A percentile compares a stretch with the other conserved stretches of the same genome.
phyloP scores from a whole-genome alignment of 148 eudicot genomes.

The Camellia japonica region DNA sequence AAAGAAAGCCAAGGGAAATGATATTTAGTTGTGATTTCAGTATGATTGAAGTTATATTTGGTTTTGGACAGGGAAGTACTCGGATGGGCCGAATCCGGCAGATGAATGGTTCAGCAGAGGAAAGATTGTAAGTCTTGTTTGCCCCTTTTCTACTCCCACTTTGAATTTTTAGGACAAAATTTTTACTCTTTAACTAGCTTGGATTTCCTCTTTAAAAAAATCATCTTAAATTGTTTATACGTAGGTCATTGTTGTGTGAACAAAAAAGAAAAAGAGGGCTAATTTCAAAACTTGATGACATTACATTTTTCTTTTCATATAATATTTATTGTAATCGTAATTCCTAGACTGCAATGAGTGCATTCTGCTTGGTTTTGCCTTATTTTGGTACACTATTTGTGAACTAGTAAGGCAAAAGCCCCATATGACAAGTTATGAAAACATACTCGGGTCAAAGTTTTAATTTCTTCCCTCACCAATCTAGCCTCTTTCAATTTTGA shows the following conservation, averaged over 20 bases:
- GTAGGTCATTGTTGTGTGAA: neutral
- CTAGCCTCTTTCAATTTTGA: neutral
- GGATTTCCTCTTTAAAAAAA: neutral
- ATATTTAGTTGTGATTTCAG: neutral
- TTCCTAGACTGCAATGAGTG: neutral
- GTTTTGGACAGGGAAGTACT: slow-evolving; percentile 73
- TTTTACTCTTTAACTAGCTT: neutral
- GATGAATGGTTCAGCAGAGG: slow-evolving; percentile 95
- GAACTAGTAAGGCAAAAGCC: neutral
- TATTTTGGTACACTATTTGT: neutral
- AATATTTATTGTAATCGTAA: neutral
- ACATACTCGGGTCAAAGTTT: neutral
- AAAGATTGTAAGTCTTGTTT: slow-evolving; percentile 51
- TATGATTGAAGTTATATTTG: neutral
- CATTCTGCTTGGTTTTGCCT: neutral
- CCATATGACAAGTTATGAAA: neutral
- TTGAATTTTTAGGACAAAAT: neutral
- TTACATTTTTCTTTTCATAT: no score
- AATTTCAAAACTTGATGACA: no score
- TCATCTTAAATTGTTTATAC: no score
- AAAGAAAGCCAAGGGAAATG: neutral
- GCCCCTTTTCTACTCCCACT: neutral
- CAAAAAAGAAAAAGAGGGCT: no score
- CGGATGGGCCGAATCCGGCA: slow-evolving; percentile 80
- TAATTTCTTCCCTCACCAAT: neutral